Base-by-base conservation (phyloP, 805 yeast species). In the Wickerhamomyces hampshirensis region DNA sequence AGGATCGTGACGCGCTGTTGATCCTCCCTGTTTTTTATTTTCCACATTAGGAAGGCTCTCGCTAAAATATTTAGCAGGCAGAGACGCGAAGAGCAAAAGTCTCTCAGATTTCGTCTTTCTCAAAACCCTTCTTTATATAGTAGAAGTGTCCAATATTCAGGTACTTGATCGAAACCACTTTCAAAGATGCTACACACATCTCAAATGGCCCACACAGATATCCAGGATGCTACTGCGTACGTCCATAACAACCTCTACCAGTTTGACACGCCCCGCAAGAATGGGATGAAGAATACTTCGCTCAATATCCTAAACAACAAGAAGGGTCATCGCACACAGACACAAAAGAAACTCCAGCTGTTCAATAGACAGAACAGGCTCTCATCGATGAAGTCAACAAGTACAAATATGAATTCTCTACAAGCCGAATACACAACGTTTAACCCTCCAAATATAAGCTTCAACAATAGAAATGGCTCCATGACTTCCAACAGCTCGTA, bases 201-300 rank as follows among this genome's bases (percentile, higher is more conserved):
- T n/a, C n/a, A 21, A 8, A 21, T 21, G 24, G 10, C 24, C 7
- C 24, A 21, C 24, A 21, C 24, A 11, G 24, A 21, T 11, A 21
- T 21, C 11, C 24, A 21, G 7, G 24, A 21, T 21, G 24, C 24
- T 11, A 8, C 24, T 21, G 24, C 24, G 24, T 21, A 21, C 24
- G 24, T 21, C 10, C 24, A 21, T 8, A 11, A 11, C 24, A 11
- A 21, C 24, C 11, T 21, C 10, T 21, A 21, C 24, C 11, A 21
- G 24, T 21, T 51, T 5, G 56, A 53, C 29, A 29, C 49, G 5
- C 44, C 40, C 3, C 48, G 54, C 12, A 42, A 40, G 32, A 44
- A 50, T 26, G 56, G 53, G 4, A 33, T 50, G 5, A 50, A 47
- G 35, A 43, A 34, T 15, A 54, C 59, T 4, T 53, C 59, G 0